Evolutionary conservation across 1,284 basidiomycete species (phyloP), one percentile per base, ranked within the genome.

Genomic region (Boletus semigastroideus): DNA sequence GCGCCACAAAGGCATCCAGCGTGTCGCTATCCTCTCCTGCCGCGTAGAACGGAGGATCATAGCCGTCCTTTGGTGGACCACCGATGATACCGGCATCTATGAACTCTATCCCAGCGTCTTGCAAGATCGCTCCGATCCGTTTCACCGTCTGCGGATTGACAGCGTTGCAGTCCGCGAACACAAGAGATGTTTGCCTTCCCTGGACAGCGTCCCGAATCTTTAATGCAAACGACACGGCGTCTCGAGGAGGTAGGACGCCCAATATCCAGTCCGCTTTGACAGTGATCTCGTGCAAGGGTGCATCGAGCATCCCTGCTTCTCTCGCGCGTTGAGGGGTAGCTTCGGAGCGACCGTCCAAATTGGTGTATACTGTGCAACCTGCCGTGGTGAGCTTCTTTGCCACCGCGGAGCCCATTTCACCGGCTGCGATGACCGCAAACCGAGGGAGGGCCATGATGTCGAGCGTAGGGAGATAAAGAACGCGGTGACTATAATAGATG

Each of bases 151-250:
- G 68, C 2, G 80, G 78, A 60, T 71, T 81, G 41, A 84, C 74
- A 7, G 82, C 80, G 54, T 85, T 84, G 60, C 80, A 83, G 61
- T 84, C 82, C n/a, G 71, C 80, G 60, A 79, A 84, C 27, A 76
- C 59, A 6, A 72, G 56, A 22, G 57, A 54, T 22, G 20, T 45
- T 38, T 56, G 51, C 34, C 51, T 53, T 1, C 46, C 36, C 47
- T 51, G 53, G 38, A 46, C 42, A 19, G 57, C 56, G 31, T 68
- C 72, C 31, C 72, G 62, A 54, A 79, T 72, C 37, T 64, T 67
- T 59, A 74, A 62, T 2, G 82, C 81, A 53, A 85, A 74, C 11
- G 72, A 62, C 46, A 73, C 57, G 3, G 82, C 82, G 14, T 79
- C 76, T 55, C 74, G 75, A 8, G 82, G 83, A 4, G 81, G 82